Evolutionary conservation across 2,329 filamentous ascomycete genomes (phyloP).

Genomic region (Pyricularia sp.): DNA sequence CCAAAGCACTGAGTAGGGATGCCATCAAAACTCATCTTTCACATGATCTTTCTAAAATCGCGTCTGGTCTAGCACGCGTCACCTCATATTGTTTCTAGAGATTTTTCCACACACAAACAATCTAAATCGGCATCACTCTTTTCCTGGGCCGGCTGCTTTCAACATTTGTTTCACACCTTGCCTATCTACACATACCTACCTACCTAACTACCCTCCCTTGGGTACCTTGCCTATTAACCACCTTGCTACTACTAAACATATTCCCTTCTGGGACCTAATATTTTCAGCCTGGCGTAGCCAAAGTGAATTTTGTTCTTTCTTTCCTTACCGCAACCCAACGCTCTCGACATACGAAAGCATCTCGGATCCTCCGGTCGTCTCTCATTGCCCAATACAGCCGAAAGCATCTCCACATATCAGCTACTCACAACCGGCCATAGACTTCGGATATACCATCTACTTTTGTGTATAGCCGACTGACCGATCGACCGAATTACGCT

Average conservation of each 20-base stretch:
- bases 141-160: background rate
- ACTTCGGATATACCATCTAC: background rate
- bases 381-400: background rate
- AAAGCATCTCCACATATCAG: background rate
- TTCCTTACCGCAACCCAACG: background rate
- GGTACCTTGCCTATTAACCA: background rate
- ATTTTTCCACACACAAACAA: background rate
- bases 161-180: background rate
- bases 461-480: background rate
- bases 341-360: background rate
- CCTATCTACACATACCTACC: background rate
- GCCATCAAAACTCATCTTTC: background rate
- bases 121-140: background rate
- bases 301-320: background rate
- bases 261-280: background rate
- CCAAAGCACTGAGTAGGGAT: background rate
- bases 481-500: background rate
- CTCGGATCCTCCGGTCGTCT: background rate
- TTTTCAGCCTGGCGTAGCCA: background rate
- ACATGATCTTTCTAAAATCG: background rate
- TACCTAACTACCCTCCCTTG: background rate
- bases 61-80: background rate
- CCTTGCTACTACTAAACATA: background rate
- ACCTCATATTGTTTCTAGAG: background rate
- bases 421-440: background rate